A percentile compares a stretch with the other conserved stretches of the same genome.
Evolutionary conservation across 2,329 filamentous ascomycete species (phyloP).

Genomic region (Colletotrichum kahawae): DNA sequence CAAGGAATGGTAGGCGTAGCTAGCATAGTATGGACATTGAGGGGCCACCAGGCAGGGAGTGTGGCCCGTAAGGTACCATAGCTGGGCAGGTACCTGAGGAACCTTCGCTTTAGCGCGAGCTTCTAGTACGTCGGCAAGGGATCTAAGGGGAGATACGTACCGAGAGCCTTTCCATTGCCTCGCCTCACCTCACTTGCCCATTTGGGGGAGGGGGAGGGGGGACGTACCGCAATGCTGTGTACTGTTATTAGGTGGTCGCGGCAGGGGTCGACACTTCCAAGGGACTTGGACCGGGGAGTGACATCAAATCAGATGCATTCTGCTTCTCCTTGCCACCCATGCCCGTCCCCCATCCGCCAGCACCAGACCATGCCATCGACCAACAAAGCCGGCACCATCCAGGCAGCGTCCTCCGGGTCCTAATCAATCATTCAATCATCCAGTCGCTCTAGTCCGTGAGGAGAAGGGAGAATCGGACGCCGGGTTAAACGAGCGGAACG

Average conservation of each 20-base stretch:
- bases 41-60: not conserved
- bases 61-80: not conserved
- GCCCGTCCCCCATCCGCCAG: not conserved
- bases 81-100: not conserved
- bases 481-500: not conserved
- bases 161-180: not conserved
- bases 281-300: not conserved
- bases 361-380: constrained; percentile 32
- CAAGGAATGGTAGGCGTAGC: not conserved
- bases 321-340: constrained; percentile 1
- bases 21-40: not conserved
- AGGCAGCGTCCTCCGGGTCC: not conserved
- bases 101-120: not conserved
- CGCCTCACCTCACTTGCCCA: not conserved
- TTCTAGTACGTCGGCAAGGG: not conserved
- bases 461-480: not conserved
- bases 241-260: not conserved
- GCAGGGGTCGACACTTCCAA: not conserved
- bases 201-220: not conserved
- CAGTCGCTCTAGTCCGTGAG: not conserved
- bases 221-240: not conserved
- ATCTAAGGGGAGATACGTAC: not conserved
- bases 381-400: constrained; percentile 42
- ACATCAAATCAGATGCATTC: constrained; percentile 11
- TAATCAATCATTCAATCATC: not conserved